Conservation (phyloP, 495 filamentous ascomycete genomes). For the Pyrenula aspistea region DNA sequence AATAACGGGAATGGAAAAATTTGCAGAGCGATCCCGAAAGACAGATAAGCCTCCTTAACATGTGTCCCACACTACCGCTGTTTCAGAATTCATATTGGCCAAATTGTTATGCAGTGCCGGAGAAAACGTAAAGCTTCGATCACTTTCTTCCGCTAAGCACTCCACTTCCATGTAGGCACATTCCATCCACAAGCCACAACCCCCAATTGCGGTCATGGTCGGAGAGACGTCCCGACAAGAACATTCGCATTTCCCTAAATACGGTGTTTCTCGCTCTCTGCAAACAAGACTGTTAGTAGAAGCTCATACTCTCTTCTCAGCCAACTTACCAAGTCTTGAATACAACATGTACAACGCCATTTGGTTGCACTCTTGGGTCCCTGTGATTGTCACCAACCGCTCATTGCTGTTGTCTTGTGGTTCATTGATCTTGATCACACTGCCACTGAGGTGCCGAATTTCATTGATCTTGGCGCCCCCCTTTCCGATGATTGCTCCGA, state of each 20-base stretch:
- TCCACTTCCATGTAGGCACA: neutral
- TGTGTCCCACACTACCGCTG: no score
- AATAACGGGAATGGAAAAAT: no score
- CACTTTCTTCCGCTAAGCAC: no score
- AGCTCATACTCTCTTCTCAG: conserved; percentile 8
- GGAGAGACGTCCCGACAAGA: neutral
- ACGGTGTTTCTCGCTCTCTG: conserved; percentile 78
- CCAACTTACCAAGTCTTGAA: conserved; percentile 76
- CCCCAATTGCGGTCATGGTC: neutral
- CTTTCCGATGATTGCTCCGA: conserved; percentile 97
- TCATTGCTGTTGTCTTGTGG: conserved; percentile 98
- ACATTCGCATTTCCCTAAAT: conserved; percentile 27
- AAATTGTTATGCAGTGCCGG: no score
- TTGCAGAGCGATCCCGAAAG: no score
- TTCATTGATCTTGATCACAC: conserved; percentile 99
- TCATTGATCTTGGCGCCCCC: conserved; percentile 99
- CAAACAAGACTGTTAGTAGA: conserved; percentile 15
- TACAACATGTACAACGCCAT: conserved; percentile 99
- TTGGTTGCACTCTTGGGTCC: conserved; percentile 94
- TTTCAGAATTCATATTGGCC: no score
- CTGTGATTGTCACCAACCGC: conserved; percentile 91
- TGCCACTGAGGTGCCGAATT: conserved; percentile 90
- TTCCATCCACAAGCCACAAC: neutral
- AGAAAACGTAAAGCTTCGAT: no score
- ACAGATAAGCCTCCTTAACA: no score